These are phyloP conservation scores for sweet orange (Citrus sinensis) DNA, from an alignment of 345 rosid species.

Conservation along the genomic window DVS_A1.0 CM039168.1:26761001-26761500, in stretches of 20 bases:
- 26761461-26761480: neutral
- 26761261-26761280: slow-evolving; percentile 19
- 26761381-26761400: neutral
- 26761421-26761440: neutral
- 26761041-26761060: neutral
- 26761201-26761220: neutral
- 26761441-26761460: neutral
- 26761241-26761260: slow-evolving; percentile 10
- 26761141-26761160: neutral
- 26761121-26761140: too few relatives aligned
- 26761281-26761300: slow-evolving; percentile 10
- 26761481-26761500: neutral
- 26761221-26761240: neutral
- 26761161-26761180: neutral
- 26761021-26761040: neutral
- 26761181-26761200: neutral
- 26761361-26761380: slow-evolving; percentile 1
- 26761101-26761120: too few relatives aligned
- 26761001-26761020: slow-evolving; percentile 31
- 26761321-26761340: slow-evolving; percentile 33
- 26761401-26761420: neutral
- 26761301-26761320: slow-evolving; percentile 12
- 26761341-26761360: slow-evolving; percentile 19
- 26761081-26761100: neutral
- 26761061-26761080: neutral